Evolutionary conservation across 1,284 basidiomycete genomes (phyloP).

Genomic region (Apiotrichum brassicae): DNA sequence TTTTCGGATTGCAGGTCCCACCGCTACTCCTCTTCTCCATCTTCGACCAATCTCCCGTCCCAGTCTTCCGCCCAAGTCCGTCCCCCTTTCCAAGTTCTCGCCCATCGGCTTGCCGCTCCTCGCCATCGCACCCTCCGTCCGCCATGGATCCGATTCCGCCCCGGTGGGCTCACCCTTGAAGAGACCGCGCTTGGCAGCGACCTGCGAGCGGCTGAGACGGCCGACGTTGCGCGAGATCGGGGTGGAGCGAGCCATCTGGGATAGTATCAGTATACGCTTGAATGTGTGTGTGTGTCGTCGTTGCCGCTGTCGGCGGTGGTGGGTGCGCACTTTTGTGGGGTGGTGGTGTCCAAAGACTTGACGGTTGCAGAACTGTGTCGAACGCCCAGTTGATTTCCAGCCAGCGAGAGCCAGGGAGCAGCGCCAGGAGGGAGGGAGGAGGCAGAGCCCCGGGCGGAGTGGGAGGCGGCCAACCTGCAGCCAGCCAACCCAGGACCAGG

Average conservation of each 20-base stretch:
- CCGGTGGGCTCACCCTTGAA: conserved; percentile 49
- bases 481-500: too few relatives aligned
- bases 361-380: conserved; percentile 10
- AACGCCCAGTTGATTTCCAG: background rate
- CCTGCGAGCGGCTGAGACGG: conserved; percentile 73
- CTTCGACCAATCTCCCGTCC: too few relatives aligned
- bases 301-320: conserved; percentile 4
- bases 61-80: too few relatives aligned
- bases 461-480: too few relatives aligned
- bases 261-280: background rate
- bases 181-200: conserved; percentile 68
- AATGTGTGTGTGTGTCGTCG: background rate
- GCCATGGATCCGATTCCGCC: background rate
- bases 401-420: background rate
- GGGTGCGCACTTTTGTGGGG: conserved; percentile 12
- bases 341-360: conserved; percentile 13
- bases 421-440: background rate
- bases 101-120: too few relatives aligned
- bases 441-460: background rate
- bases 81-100: too few relatives aligned
- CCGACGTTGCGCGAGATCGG: conserved; percentile 77
- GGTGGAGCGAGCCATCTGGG: conserved; percentile 86
- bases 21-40: too few relatives aligned
- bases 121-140: background rate
- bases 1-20: too few relatives aligned